Evolutionary conservation across 2,329 filamentous ascomycete species (phyloP).

Genomic region (Ophiostoma sp.): DNA sequence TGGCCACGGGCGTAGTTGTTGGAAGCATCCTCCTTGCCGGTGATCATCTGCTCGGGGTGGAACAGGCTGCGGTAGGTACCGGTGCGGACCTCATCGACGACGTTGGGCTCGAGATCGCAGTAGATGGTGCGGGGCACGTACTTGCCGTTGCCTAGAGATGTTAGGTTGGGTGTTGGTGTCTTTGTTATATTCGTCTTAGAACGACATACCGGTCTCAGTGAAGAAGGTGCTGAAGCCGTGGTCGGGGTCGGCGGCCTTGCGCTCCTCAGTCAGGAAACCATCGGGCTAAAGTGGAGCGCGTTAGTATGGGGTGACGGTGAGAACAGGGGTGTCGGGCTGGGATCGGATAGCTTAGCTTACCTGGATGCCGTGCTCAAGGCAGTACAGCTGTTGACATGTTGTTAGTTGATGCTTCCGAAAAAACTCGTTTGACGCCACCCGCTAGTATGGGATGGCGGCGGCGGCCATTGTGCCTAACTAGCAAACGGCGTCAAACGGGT

Average conservation of each 20-base stretch:
- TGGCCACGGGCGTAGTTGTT: slow-evolving; percentile 99
- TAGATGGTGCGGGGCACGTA: slow-evolving; percentile 99
- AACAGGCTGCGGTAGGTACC: slow-evolving; percentile 94
- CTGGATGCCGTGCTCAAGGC: slow-evolving; percentile 99
- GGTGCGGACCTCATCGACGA: slow-evolving; percentile 98
- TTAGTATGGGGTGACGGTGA: slow-evolving; percentile 32
- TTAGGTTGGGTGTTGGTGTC: background rate
- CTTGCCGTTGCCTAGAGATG: slow-evolving; percentile 77
- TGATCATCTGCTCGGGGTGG: slow-evolving; percentile 99
- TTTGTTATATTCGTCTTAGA: too few relatives aligned
- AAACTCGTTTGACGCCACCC: background rate
- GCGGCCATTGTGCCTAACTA: background rate
- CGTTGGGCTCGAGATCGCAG: slow-evolving; percentile 99
- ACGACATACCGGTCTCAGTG: slow-evolving; percentile 87
- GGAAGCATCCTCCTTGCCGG: slow-evolving; percentile 98
- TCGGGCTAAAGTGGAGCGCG: slow-evolving; percentile 64
- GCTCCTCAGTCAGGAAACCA: slow-evolving; percentile 97
- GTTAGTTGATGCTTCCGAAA: slow-evolving; percentile 19
- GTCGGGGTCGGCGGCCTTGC: slow-evolving; percentile 86
- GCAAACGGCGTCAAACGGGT: background rate
- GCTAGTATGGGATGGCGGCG: background rate
- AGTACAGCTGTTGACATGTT: slow-evolving; percentile 73
- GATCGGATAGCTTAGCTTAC: slow-evolving; percentile 52
- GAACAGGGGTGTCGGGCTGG: slow-evolving; percentile 16
- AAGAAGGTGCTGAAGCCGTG: slow-evolving; percentile 99